phyloP scores from a whole-genome alignment of 257 asterid genomes.

The Cynanchum wilfordii region DNA sequence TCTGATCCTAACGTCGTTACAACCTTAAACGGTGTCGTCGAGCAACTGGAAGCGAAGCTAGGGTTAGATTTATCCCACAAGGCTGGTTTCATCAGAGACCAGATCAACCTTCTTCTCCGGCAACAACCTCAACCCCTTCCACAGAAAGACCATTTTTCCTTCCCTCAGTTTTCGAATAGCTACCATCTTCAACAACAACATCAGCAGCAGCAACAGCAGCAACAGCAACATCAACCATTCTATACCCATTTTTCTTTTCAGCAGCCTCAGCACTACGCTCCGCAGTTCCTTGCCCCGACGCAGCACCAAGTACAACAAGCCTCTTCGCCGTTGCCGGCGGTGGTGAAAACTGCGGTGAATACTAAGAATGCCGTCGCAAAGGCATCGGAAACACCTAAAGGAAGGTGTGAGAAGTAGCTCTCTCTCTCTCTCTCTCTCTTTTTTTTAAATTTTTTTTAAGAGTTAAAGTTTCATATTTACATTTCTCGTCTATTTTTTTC shows the following conservation, averaged over 20 bases:
- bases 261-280: slow-evolving; percentile 34
- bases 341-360: slow-evolving; percentile 14
- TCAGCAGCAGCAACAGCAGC: slow-evolving; percentile 8
- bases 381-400: slow-evolving; percentile 46
- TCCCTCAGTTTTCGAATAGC: slow-evolving; percentile 19
- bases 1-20: slow-evolving; percentile 59
- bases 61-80: slow-evolving; percentile 67
- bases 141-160: slow-evolving; percentile 32
- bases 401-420: slow-evolving; percentile 34
- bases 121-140: slow-evolving; percentile 37
- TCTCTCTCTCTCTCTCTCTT: not conserved
- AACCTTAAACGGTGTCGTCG: slow-evolving; percentile 61
- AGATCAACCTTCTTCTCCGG: slow-evolving; percentile 48
- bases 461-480: not conserved
- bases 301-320: slow-evolving; percentile 24
- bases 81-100: slow-evolving; percentile 56
- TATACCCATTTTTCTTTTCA: slow-evolving; percentile 23
- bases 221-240: slow-evolving; percentile 13
- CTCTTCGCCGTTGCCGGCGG: slow-evolving; percentile 16
- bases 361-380: slow-evolving; percentile 23
- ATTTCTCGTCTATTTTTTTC: too few relatives aligned
- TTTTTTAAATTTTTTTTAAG: not conserved
- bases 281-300: slow-evolving; percentile 18
- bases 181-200: not conserved
- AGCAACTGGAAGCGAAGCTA: slow-evolving; percentile 56